Evolutionary conservation across 2,329 filamentous ascomycete genomes (phyloP), one percentile per base, ranked within the genome.

Genomic region (Endocalyx cinctus): DNA sequence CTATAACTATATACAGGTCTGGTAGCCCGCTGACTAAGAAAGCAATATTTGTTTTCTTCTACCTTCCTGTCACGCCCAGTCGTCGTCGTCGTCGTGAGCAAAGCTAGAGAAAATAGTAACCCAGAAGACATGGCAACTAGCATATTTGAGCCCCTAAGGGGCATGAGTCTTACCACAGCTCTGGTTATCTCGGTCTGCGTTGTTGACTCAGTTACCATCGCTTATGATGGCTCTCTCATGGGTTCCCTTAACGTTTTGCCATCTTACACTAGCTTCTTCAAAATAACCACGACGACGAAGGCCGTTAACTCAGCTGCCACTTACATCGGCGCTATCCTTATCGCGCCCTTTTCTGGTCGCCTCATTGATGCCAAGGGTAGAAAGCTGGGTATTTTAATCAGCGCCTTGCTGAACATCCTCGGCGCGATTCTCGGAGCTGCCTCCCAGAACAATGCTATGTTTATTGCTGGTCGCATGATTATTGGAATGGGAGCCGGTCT

Each of bases 211-310:
- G n/a, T n/a, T n/a, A 23, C 20, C 20, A 23, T 34, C n/a, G 55
- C 49, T n/a, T 59, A 53, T 33, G 52, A 60, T 35, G 44, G 48
- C 28, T 57, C 53, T 11, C 27, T 59, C 13, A 60, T 62, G 57
- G 52, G 52, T 25, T 46, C 42, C 19, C 38, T 63, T 27, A 60
- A 59, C 29, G 50, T 59, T n/a, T 49, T 62, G 51, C 47, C 52
- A 10, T 42, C 45, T 3, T 62, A 61, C 40, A 33, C 31, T 4
- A 41, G 44, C 10, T 61, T 60, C 35, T 61, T 61, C 37, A 20
- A 44, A 10, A 41, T 61, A n/a, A 51, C 39, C 7, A 60, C 54
- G 1, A 47, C 55, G 5, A 59, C 55, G 11, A 53, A 43, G 13
- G 50, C 52, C 6, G 35, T 60, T 20, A 59, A 59, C 41, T 52